Percentiles rank a stretch among this genome's conserved stretches.
Evolutionary conservation across 164 flowering plant species (phyloP).

Genomic region (Berberis vulgaris): DNA sequence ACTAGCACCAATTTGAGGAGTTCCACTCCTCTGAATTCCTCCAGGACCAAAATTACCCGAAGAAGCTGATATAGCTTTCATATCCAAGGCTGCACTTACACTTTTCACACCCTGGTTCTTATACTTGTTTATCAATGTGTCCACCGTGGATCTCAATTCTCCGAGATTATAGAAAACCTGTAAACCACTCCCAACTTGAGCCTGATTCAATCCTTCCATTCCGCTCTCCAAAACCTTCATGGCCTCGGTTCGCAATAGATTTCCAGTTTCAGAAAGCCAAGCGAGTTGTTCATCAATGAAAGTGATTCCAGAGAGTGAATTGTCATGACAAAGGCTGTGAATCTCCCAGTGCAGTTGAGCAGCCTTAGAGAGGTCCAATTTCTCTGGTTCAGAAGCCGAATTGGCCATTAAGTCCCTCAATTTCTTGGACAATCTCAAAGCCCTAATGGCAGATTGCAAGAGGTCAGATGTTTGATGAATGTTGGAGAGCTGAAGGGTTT

Average conservation of each 20-base stretch:
- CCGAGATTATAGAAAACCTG: too few relatives aligned
- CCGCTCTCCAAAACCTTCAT: constrained; percentile 3
- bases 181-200: background rate
- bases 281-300: background rate
- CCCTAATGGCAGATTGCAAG: background rate
- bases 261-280: background rate
- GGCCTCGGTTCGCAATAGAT: background rate
- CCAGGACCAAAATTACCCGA: too few relatives aligned
- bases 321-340: too few relatives aligned
- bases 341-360: too few relatives aligned
- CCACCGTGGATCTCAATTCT: background rate
- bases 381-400: too few relatives aligned
- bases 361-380: too few relatives aligned
- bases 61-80: too few relatives aligned
- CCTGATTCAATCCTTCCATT: constrained; percentile 1
- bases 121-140: background rate
- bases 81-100: too few relatives aligned
- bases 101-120: background rate
- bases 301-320: too few relatives aligned
- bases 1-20: background rate
- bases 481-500: background rate
- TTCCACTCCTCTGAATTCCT: background rate
- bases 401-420: too few relatives aligned
- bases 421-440: too few relatives aligned
- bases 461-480: background rate